These are phyloP conservation scores for Dictyostelium intermedium DNA, from an alignment of 78 protist species.

Conservation along the genomic window DNA sequence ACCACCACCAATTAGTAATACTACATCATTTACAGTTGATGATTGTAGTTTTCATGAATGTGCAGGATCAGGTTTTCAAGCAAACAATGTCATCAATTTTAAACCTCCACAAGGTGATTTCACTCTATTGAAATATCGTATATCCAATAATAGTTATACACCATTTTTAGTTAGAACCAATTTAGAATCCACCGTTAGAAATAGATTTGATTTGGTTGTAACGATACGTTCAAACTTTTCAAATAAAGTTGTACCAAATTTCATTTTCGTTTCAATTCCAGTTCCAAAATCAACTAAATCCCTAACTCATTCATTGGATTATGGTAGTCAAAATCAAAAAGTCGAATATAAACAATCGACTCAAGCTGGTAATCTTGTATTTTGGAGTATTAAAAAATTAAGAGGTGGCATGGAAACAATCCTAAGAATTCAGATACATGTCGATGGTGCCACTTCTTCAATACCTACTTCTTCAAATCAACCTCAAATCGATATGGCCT, in stretches of 20 bases:
- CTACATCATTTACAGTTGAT: slow-evolving; percentile 4
- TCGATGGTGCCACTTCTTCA: neutral
- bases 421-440: slow-evolving; percentile 13
- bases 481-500: neutral
- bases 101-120: slow-evolving; percentile 78
- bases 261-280: slow-evolving; percentile 30
- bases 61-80: slow-evolving; percentile 16
- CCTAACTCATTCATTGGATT: slow-evolving; percentile 5
- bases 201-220: slow-evolving; percentile 25
- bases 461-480: neutral
- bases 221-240: slow-evolving; percentile 37
- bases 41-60: slow-evolving; percentile 74
- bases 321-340: slow-evolving; percentile 3
- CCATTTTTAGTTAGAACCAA: slow-evolving; percentile 34
- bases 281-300: slow-evolving; percentile 43
- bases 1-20: neutral
- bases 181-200: neutral
- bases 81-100: slow-evolving; percentile 16
- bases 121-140: slow-evolving; percentile 59
- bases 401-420: slow-evolving; percentile 75
- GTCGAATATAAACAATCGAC: slow-evolving; percentile 44
- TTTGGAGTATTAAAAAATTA: slow-evolving; percentile 73
- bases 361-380: neutral
- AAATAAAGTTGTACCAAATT: slow-evolving; percentile 11
- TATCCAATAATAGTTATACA: slow-evolving; percentile 32